These are phyloP conservation scores for Hypericum perforatum DNA, from an alignment of 345 rosid genomes.

Conservation along the genomic window DNA sequence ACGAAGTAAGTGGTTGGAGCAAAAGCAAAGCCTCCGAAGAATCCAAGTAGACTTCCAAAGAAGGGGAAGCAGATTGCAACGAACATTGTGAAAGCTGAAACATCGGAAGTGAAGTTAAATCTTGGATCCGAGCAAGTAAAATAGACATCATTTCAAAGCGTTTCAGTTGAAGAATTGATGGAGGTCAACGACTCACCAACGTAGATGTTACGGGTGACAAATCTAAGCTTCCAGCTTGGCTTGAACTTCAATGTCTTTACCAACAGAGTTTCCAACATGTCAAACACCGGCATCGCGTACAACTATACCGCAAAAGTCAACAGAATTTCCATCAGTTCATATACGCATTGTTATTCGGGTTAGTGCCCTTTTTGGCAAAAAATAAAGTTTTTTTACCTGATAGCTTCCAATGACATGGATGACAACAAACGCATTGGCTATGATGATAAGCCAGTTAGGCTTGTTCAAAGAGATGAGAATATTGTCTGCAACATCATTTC, in stretches of 20 bases:
- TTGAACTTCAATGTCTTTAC: not conserved
- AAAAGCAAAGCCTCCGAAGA: too few species aligned
- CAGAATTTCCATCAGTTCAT: not conserved
- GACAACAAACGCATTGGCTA: slow-evolving; percentile 12
- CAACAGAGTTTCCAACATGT: not conserved
- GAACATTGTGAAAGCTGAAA: too few species aligned
- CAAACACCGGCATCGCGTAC: slow-evolving; percentile 1
- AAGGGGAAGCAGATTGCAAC: too few species aligned
- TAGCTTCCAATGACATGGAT: slow-evolving; percentile 1
- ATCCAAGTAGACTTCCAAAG: too few species aligned
- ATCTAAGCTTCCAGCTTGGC: not conserved
- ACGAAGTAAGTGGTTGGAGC: too few species aligned
- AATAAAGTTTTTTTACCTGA: not conserved
- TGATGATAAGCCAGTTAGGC: not conserved
- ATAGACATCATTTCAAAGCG: too few species aligned
- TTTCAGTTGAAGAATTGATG: too few species aligned
- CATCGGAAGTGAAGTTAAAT: too few species aligned
- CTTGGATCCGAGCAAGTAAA: too few species aligned
- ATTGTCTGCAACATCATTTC: slow-evolving; percentile 14
- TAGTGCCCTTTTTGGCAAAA: not conserved
- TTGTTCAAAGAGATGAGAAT: slow-evolving; percentile 1
- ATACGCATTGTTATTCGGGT: too few species aligned
- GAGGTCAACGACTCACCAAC: not conserved
- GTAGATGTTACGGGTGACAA: not conserved
- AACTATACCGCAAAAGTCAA: not conserved